Evolutionary conservation across 257 asterid species (phyloP).

Genomic region (Scutellaria baicalensis): DNA sequence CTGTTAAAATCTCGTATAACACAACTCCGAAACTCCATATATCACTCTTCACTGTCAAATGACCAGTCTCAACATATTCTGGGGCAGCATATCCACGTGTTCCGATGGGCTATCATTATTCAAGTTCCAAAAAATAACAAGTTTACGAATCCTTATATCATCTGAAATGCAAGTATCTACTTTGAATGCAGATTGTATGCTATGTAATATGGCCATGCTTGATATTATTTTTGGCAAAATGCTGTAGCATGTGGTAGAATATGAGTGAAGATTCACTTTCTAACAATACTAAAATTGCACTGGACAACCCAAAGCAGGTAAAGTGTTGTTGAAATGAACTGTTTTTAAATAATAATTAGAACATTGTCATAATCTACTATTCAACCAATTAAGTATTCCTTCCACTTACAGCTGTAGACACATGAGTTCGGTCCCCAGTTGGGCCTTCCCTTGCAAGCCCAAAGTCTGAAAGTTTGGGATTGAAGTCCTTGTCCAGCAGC

Average conservation of each 20-base stretch:
- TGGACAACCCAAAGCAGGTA: not conserved
- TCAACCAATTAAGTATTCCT: slow-evolving; percentile 2
- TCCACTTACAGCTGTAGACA: slow-evolving; percentile 80
- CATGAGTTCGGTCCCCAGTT: slow-evolving; percentile 61
- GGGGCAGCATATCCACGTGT: slow-evolving; percentile 95
- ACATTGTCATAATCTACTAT: not conserved
- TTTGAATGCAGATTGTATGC: not conserved
- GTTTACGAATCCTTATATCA: too few species aligned
- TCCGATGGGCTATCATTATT: slow-evolving; percentile 63
- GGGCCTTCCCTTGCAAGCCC: slow-evolving; percentile 99
- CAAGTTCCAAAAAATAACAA: too few species aligned
- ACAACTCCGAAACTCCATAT: slow-evolving; percentile 93
- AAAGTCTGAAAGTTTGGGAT: slow-evolving; percentile 78
- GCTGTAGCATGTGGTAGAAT: not conserved
- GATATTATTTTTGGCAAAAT: not conserved
- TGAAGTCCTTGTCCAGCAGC: slow-evolving; percentile 73
- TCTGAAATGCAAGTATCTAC: too few species aligned
- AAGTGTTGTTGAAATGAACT: not conserved
- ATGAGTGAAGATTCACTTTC: not conserved
- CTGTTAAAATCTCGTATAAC: slow-evolving; percentile 71
- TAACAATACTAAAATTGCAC: not conserved
- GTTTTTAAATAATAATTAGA: not conserved
- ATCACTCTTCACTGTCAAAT: slow-evolving; percentile 69
- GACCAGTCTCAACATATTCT: slow-evolving; percentile 73
- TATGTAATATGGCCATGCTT: not conserved